phyloP scores from a whole-genome alignment of 148 eudicot genomes.

The Dysphania ambrosioides region DNA sequence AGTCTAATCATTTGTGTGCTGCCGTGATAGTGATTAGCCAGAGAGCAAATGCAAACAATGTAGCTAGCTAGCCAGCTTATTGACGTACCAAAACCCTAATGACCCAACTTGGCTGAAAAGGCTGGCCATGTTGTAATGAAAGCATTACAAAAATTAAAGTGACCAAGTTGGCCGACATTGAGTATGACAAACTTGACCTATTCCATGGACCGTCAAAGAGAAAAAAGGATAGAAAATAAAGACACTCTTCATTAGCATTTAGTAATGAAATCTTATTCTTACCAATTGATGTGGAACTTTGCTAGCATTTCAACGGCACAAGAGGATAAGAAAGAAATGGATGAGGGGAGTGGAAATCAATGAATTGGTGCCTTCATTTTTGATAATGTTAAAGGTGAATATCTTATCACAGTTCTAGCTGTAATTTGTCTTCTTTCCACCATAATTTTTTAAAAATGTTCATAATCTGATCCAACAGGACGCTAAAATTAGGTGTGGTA shows the following conservation, averaged over 20 bases:
- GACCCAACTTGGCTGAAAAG: neutral
- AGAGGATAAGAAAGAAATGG: neutral
- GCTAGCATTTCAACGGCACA: too few relatives aligned
- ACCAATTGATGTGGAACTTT: too few relatives aligned
- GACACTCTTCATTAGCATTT: too few relatives aligned
- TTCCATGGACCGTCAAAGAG: neutral
- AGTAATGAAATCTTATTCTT: too few relatives aligned
- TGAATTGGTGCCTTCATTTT: neutral
- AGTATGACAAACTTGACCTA: neutral
- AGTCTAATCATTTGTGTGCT: too few relatives aligned
- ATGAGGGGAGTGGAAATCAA: neutral
- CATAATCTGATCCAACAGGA: neutral
- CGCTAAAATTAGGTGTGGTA: too few relatives aligned
- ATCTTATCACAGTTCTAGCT: neutral
- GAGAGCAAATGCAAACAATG: neutral
- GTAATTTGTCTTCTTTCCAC: neutral
- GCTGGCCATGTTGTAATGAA: constrained; percentile 1
- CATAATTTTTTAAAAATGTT: neutral
- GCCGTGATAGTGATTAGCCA: neutral
- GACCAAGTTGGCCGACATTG: constrained; percentile 22
- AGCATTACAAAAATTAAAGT: constrained; percentile 5
- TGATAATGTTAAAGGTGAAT: neutral
- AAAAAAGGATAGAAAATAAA: neutral
- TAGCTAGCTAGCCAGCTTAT: neutral
- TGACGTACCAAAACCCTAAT: too few relatives aligned